Evolutionary conservation across 2,329 filamentous ascomycete genomes (phyloP), one percentile per base, ranked within the genome.

Genomic region (Penicillium crustosum): DNA sequence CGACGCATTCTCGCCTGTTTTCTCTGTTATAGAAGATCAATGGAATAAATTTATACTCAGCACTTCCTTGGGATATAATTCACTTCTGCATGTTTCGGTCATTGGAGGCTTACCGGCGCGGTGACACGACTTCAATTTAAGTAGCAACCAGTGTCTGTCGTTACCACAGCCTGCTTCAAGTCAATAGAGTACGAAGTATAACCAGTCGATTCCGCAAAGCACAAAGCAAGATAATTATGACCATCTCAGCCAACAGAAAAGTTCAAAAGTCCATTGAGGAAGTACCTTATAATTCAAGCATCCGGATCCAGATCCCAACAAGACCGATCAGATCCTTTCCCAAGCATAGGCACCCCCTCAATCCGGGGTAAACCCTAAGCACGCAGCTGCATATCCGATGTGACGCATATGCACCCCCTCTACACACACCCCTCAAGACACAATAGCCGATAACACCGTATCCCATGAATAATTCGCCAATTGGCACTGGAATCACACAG

Each of bases 361-460:
- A 53, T 44, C 50, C 13, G 41, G 50, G 50, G 41, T 45, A 25
- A 38, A 23, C 6, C 39, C 29, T 33, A 47, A 47, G 23, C 21
- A 38, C 41, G 33, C 25, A 33, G 41, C 51, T 53, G 25, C 51
- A 53, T 53, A 53, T 31, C 50, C 39, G 15, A 25, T 48, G 27
- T 49, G 36, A 49, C 17, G n/a, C 21, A 33, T 35, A 31, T 54
- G 44, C 52, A 49, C n/a, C 6, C 25, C 9, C 33, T 27, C 21
- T 35, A 15, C 19, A 21, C 6, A 31, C 8, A 31, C n/a, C 17
- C 51, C 23, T 33, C 23, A 29, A 54, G 35, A 27, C 19, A 42
- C 27, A 33, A 41, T 41, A 49, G 13, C 25, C 25, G 43, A 42
- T 25, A 13, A 15, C 19, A 41, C 5, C 10, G 12, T 13, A 31